Conservation (phyloP, 345 rosid genomes). For the Eucalyptus melliodora region DNA sequence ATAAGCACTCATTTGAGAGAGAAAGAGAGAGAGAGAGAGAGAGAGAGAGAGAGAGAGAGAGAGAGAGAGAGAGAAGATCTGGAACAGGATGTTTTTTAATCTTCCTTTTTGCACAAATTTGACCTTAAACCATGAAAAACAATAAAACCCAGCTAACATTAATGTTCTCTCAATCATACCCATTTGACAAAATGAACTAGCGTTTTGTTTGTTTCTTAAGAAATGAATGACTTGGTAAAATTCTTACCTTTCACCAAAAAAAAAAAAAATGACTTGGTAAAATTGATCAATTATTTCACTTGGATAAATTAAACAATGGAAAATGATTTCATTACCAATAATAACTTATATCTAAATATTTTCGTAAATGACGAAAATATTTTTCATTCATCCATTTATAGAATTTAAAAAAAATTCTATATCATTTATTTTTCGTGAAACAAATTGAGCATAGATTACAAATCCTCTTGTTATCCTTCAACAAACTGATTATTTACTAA, state of each 20-base stretch:
- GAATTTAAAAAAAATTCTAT: neutral
- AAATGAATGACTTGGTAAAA: too few relatives aligned
- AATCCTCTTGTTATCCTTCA: neutral
- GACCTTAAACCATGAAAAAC: neutral
- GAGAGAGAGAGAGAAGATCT: neutral
- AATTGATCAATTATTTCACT: too few relatives aligned
- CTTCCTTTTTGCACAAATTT: neutral
- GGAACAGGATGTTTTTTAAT: too few relatives aligned
- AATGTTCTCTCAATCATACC: neutral
- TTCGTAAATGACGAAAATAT: neutral
- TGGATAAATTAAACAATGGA: neutral
- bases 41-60: too few relatives aligned
- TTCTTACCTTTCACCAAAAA: too few relatives aligned
- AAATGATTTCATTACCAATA: neutral
- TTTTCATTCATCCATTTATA: neutral
- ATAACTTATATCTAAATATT: neutral
- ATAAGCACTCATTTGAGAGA: too few relatives aligned
- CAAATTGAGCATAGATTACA: neutral
- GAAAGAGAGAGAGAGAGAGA: neutral
- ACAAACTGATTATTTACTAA: neutral
- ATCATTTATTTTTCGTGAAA: neutral
- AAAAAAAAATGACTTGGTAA: too few relatives aligned
- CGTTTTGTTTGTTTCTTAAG: fast-evolving
- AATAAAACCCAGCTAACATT: neutral
- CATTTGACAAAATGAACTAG: neutral